Base-by-base conservation (phyloP, 345 rosid species). In the Ceriops decandra region DNA sequence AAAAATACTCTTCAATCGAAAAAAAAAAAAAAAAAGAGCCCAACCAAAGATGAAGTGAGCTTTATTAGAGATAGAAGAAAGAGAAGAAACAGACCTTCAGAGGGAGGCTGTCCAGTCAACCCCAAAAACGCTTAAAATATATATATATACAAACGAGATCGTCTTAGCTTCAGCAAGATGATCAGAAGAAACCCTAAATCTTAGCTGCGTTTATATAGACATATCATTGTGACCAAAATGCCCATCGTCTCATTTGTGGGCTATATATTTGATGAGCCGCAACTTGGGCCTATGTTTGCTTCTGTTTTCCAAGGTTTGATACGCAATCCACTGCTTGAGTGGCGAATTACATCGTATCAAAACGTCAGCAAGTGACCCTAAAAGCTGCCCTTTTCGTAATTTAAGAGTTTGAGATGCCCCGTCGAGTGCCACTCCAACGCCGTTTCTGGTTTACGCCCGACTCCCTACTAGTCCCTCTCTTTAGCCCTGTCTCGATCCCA, bases 111-210 rank as follows among this genome's bases (percentile, higher is more conserved):
- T 35, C 30, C 21, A 9, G 13, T 67, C 63, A 33, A 7, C 7
- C 7, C 1, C 1, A 7, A 1, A 33, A 33, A 33, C 1, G 26
- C 26, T 24, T 24, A 24, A 24, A 0, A 24, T 24, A 24, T 24
- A 24, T 24, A 24, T 24, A 24, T 24, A 24, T 24, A 24, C 0
- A 24, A 24, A 1, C 36, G 36, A 33, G 36, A 33, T 33, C 10
- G 36, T 7, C 9, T 33, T 7, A 5, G 63, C 67, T 73, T 46
- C 17, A 0, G 17, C 1, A 15, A 42, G 49, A 42, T 13, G 17
- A 13, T 42, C 17, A 30, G 16, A 36, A 30, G 16, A 36, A 66
- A 69, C 70, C 77, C 77, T 73, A 73, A 42, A 16, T 67, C 49
- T 9, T 60, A 15, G 5, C 33, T 10, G 1, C 58, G 7, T 62